phyloP scores from a whole-genome alignment of 2,329 filamentous ascomycete species.

The Ascochyta viciae-villosae region DNA sequence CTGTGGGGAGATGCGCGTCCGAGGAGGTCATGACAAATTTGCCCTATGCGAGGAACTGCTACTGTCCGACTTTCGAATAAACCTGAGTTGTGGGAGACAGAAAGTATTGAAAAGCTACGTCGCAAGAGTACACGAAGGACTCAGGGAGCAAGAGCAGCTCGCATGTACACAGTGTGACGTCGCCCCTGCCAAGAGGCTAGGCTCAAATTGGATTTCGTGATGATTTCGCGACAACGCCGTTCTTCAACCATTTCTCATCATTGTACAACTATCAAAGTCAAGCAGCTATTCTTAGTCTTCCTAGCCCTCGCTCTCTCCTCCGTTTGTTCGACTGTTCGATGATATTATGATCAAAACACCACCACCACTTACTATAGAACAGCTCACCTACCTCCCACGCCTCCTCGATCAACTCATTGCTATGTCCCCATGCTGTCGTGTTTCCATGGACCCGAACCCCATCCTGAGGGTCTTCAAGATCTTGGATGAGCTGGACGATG shows the following conservation, averaged over 20 bases:
- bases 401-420: slow-evolving; percentile 57
- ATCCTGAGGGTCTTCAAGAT: slow-evolving; percentile 63
- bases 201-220: neutral
- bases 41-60: no score
- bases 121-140: no score
- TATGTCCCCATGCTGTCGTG: slow-evolving; percentile 54
- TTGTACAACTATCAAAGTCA: neutral
- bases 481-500: slow-evolving; percentile 62
- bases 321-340: slow-evolving; percentile 63
- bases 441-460: slow-evolving; percentile 46
- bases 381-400: slow-evolving; percentile 66
- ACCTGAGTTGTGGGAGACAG: neutral
- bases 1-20: neutral
- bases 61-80: neutral
- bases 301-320: slow-evolving; percentile 56
- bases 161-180: neutral
- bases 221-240: neutral
- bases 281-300: slow-evolving; percentile 20
- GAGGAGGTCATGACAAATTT: neutral
- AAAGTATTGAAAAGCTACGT: no score
- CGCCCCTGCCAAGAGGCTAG: neutral
- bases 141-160: no score
- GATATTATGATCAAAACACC: slow-evolving; percentile 62
- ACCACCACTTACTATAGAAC: slow-evolving; percentile 68
- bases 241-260: neutral